phyloP scores from a whole-genome alignment of 805 yeast genomes.

The Hanseniaspora guilliermondii region DNA sequence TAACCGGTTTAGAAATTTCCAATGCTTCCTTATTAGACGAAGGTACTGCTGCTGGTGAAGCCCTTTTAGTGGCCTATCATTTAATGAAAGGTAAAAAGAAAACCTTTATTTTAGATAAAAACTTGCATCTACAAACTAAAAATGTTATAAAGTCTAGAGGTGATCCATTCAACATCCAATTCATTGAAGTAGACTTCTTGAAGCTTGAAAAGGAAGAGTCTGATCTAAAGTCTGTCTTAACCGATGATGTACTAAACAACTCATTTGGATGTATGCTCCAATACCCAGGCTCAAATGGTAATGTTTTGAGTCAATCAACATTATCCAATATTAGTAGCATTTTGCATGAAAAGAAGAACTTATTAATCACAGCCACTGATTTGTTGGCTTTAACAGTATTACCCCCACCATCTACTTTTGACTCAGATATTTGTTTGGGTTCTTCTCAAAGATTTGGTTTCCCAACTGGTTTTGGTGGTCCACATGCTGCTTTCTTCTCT shows the following conservation, averaged over 20 bases:
- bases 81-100: slow-evolving; percentile 52
- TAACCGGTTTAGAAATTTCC: slow-evolving; percentile 90
- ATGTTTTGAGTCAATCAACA: slow-evolving; percentile 37
- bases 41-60: slow-evolving; percentile 96
- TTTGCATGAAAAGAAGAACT: slow-evolving; percentile 59
- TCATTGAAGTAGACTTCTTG: slow-evolving; percentile 45
- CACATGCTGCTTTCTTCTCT: slow-evolving; percentile 95
- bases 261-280: slow-evolving; percentile 79
- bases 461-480: slow-evolving; percentile 97
- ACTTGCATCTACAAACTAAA: slow-evolving; percentile 75
- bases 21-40: slow-evolving; percentile 92
- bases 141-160: slow-evolving; percentile 74
- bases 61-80: slow-evolving; percentile 74
- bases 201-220: slow-evolving; percentile 19
- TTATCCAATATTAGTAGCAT: slow-evolving; percentile 46
- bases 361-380: slow-evolving; percentile 82
- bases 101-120: slow-evolving; percentile 59
- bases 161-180: slow-evolving; percentile 51
- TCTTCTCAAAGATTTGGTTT: slow-evolving; percentile 94
- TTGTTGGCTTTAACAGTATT: slow-evolving; percentile 75
- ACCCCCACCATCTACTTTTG: slow-evolving; percentile 71
- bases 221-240: slow-evolving; percentile 18
- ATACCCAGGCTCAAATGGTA: slow-evolving; percentile 83
- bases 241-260: slow-evolving; percentile 28
- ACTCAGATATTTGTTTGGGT: slow-evolving; percentile 89